Percentiles rank a stretch among this genome's conserved stretches.
Conservation (phyloP, 768 basidiomycete genomes). For the Chlorophyllum brunneum region DNA sequence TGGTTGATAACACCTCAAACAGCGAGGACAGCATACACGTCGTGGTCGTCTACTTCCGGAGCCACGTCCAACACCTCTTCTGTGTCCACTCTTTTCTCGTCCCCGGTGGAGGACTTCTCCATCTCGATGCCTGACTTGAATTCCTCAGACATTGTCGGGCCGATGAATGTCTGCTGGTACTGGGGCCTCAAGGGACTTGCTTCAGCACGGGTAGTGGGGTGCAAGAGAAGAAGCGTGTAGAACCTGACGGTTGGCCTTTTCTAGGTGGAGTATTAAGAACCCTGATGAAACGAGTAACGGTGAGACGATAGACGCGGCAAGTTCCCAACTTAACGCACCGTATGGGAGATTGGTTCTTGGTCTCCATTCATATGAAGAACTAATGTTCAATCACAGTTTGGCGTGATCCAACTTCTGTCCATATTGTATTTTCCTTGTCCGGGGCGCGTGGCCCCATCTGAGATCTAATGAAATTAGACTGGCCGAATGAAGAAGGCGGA, state of each 20-base stretch:
- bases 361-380: conserved; percentile 8
- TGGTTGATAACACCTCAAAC: background rate
- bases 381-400: background rate
- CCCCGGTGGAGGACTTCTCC: conserved; percentile 16
- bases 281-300: background rate
- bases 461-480: too few species aligned
- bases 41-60: conserved; percentile 30
- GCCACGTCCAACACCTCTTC: conserved; percentile 22
- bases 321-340: background rate
- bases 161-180: background rate
- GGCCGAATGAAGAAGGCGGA: too few species aligned
- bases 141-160: conserved; percentile 5
- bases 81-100: conserved; percentile 24
- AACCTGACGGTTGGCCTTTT: conserved; percentile 3
- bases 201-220: background rate
- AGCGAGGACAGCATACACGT: conserved; percentile 28
- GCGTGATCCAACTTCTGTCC: background rate
- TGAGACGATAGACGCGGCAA: background rate
- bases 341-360: conserved; percentile 11
- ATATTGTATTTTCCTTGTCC: background rate
- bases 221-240: conserved; percentile 3
- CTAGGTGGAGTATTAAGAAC: background rate
- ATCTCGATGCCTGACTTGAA: conserved; percentile 11
- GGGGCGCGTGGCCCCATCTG: background rate
- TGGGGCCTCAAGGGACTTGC: background rate